Base-by-base conservation (phyloP, 805 yeast genomes). In the Saccharomycopsis fodiens region DNA sequence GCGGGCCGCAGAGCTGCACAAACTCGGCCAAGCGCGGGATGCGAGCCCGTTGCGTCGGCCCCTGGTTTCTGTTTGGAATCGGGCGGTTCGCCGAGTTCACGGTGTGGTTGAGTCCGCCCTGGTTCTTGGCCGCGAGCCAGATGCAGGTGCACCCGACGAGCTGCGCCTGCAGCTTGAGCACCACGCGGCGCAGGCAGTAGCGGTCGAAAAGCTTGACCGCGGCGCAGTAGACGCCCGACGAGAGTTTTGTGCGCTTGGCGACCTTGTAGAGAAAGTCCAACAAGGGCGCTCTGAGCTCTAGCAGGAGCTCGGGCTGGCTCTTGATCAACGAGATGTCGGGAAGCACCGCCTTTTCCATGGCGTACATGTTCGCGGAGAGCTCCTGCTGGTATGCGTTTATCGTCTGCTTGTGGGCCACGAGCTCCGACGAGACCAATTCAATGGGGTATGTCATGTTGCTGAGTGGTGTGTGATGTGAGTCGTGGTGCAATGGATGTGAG, bases 121-220 rank as follows among this genome's bases (percentile, higher is more conserved):
- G 76, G 13, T 79, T 71, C 61, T 91, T 91, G 21, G 95, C 80
- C 2, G 96, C 87, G 22, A 91, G 73, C 97, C 97, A 93, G 34
- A 91, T 67, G 51, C 96, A 86, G 2, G 96, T 86, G 52, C 95
- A 84, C 29, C 93, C 87, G 7, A 91, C 91, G 44, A 91, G 70
- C 63, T 89, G 96, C 51, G 86, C 80, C 64, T 89, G 97, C 47
- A 83, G 86, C 54, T 81, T 77, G 53, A 84, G 73, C 0, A 89
- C 93, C 4, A 88, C 79, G 54, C 97, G 72, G 56, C 81, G 82
- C 44, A 95, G 83, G 59, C 95, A 85, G 66, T 93, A 91, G 50
- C 97, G 76, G 62, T 91, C 98, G 48, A 91, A 83, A 44, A 89
- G 71, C 55, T 80, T 80, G 37, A 82, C 76, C 0, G 82, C 79